Evolutionary conservation across 805 yeast species (phyloP).

Genomic region (Diddensiella caesifluorescens): DNA sequence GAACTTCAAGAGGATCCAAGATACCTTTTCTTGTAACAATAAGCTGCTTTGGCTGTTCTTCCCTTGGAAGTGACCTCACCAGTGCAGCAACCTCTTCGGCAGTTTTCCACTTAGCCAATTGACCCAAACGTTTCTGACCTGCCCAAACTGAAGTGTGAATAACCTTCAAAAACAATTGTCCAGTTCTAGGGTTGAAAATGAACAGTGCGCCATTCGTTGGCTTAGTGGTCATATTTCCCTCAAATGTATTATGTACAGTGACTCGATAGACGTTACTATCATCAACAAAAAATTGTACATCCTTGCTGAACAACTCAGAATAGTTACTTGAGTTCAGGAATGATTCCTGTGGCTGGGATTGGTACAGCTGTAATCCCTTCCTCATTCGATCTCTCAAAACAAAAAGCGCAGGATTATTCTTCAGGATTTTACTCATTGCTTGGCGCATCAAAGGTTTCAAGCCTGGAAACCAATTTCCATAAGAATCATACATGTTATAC

Average conservation of each 20-base stretch:
- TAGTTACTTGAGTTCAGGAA: conserved; percentile 84
- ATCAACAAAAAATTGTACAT: conserved; percentile 80
- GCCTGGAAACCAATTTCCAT: conserved; percentile 98
- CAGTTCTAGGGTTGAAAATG: conserved; percentile 83
- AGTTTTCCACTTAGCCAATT: conserved; percentile 94
- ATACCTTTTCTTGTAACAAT: conserved; percentile 88
- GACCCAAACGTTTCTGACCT: conserved; percentile 91
- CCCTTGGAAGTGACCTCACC: conserved; percentile 80
- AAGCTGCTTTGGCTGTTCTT: conserved; percentile 91
- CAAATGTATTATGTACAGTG: conserved; percentile 82
- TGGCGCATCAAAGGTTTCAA: conserved; percentile 82
- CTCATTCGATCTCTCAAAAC: conserved; percentile 91
- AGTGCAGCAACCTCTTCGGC: conserved; percentile 96
- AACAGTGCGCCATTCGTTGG: conserved; percentile 92
- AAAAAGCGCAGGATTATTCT: conserved; percentile 86
- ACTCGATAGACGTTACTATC: conserved; percentile 94
- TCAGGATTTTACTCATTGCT: conserved; percentile 91
- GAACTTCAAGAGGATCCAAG: conserved; percentile 92
- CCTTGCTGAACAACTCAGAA: conserved; percentile 81
- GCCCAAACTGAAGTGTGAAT: conserved; percentile 95
- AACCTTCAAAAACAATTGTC: conserved; percentile 81
- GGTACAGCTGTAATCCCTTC: conserved; percentile 88
- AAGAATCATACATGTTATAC: conserved; percentile 92
- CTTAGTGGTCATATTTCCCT: conserved; percentile 87
- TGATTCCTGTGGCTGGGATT: conserved; percentile 90